Evolutionary conservation across 2,329 filamentous ascomycete genomes (phyloP).

Genomic region (Balansia obtecta): DNA sequence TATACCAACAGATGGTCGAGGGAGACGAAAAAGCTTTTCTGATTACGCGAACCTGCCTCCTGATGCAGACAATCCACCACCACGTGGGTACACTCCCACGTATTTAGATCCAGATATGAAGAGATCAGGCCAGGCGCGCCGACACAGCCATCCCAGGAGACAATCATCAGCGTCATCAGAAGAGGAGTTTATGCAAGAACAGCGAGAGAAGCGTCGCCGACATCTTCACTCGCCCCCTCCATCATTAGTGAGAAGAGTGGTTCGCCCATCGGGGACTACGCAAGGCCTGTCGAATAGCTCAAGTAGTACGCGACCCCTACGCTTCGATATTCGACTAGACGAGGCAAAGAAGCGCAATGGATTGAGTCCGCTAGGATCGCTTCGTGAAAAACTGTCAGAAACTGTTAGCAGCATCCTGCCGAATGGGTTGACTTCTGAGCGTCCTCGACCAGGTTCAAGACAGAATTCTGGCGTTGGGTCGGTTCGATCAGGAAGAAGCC

Average conservation of each 20-base stretch:
- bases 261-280: conserved; percentile 16
- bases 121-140: conserved; percentile 22
- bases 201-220: conserved; percentile 12
- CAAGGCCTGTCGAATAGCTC: conserved; percentile 14
- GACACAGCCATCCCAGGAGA: conserved; percentile 38
- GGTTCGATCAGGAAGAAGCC: conserved; percentile 22
- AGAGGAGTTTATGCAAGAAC: conserved; percentile 20
- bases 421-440: conserved; percentile 20
- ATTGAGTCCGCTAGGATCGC: conserved; percentile 24
- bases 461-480: conserved; percentile 19
- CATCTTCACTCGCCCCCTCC: conserved; percentile 17
- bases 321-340: conserved; percentile 22
- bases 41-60: conserved; percentile 31
- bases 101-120: conserved; percentile 23
- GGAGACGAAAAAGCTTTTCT: conserved; percentile 37
- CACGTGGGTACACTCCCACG: conserved; percentile 15
- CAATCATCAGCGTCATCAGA: conserved; percentile 30
- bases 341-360: conserved; percentile 24
- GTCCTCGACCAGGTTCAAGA: conserved; percentile 24
- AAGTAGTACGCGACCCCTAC: conserved; percentile 19
- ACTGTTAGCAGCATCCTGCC: conserved; percentile 32
- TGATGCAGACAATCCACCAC: conserved; percentile 15
- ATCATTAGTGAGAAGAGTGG: conserved; percentile 22
- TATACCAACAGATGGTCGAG: conserved; percentile 27
- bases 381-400: conserved; percentile 32